Evolutionary conservation across 495 filamentous ascomycete species (phyloP).

Genomic region (Neurospora sp.): DNA sequence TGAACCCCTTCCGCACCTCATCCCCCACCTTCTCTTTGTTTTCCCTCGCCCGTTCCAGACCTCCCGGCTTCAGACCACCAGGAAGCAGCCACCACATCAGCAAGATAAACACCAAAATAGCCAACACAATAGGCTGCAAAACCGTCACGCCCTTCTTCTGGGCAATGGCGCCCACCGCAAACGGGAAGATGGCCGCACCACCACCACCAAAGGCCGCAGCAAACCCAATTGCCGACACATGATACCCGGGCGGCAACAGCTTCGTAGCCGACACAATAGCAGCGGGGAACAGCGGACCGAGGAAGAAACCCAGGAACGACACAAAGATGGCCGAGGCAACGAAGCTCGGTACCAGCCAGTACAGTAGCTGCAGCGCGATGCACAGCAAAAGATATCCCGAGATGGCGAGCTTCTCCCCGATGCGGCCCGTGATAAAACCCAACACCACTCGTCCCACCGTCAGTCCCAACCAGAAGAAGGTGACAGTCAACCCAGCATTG

Average conservation of each 20-base stretch:
- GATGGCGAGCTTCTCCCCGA: conserved; percentile 64
- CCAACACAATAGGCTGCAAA: conserved; percentile 66
- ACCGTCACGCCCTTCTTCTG: conserved; percentile 70
- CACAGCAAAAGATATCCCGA: conserved; percentile 51
- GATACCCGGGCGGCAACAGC: conserved; percentile 63
- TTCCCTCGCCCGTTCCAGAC: conserved; percentile 25
- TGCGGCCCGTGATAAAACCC: conserved; percentile 52
- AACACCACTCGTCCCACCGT: conserved; percentile 65
- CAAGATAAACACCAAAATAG: conserved; percentile 49
- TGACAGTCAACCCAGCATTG: conserved; percentile 65
- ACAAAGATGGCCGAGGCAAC: conserved; percentile 65
- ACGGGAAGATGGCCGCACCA: conserved; percentile 73
- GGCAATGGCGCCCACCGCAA: conserved; percentile 75
- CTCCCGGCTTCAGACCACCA: conserved; percentile 20
- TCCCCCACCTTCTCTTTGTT: conserved; percentile 20
- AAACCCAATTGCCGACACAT: conserved; percentile 76
- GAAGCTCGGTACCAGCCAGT: conserved; percentile 75
- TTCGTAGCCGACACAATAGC: conserved; percentile 73
- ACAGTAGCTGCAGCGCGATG: conserved; percentile 61
- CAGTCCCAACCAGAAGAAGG: conserved; percentile 79
- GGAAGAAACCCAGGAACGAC: conserved; percentile 62
- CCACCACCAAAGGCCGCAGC: conserved; percentile 70
- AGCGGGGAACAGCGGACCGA: conserved; percentile 75
- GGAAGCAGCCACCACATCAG: conserved; percentile 40
- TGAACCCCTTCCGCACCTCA: conserved; percentile 3